Percentiles rank a stretch among this genome's conserved stretches.
These are phyloP conservation scores for Sporothrix protearum DNA, from an alignment of 2,329 filamentous ascomycete genomes.

Conservation along the genomic window DNA sequence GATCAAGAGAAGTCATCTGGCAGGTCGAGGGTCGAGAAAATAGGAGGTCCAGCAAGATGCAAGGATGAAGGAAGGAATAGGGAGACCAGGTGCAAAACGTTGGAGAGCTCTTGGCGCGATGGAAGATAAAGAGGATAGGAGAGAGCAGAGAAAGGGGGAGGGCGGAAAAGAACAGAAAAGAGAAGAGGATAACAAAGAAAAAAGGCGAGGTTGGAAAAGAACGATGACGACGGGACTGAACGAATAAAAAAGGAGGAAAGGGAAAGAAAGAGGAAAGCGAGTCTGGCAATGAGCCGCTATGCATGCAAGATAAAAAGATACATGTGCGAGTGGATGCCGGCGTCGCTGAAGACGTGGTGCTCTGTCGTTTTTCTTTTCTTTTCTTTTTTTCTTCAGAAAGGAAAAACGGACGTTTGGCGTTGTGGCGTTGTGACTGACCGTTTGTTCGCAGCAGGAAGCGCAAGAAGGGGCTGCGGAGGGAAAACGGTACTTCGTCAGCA, in stretches of 20 bases:
- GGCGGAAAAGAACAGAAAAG: not conserved
- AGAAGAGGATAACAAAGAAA: not conserved
- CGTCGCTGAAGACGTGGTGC: slow-evolving; percentile 1
- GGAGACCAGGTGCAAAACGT: not conserved
- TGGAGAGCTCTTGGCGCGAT: not conserved
- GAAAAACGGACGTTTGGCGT: not conserved
- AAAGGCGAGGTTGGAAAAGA: not conserved
- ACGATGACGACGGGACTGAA: not conserved
- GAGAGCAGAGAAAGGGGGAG: not conserved
- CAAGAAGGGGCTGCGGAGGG: not conserved
- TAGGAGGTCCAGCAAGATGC: not conserved
- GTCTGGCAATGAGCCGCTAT: not conserved
- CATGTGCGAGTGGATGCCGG: not conserved
- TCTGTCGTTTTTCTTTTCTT: not conserved
- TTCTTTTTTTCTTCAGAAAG: not conserved
- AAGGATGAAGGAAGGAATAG: not conserved
- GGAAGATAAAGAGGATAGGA: not conserved
- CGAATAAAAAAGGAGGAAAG: not conserved
- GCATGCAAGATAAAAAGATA: slow-evolving; percentile 9
- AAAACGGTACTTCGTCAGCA: slow-evolving; percentile 8
- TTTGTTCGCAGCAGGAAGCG: not conserved
- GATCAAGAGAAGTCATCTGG: not conserved
- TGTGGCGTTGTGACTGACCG: not conserved
- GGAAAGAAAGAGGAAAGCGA: not conserved
- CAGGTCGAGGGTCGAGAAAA: slow-evolving; percentile 3